Conservation (phyloP, 441 rosid genomes). For the Erodium trifolium region DNA sequence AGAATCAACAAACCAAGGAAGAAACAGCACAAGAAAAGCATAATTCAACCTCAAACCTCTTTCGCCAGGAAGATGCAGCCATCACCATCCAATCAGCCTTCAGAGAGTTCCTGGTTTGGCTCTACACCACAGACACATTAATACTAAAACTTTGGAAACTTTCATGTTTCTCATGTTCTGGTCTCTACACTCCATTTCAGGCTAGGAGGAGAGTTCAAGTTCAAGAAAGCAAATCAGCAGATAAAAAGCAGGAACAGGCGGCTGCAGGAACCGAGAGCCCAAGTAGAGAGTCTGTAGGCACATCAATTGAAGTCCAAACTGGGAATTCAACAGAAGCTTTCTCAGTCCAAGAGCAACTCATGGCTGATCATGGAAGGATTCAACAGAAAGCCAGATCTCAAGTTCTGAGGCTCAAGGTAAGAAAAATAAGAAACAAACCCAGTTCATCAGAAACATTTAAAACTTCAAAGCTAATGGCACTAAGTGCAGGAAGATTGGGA, state of each 20-base stretch:
- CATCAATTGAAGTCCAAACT: constrained; percentile 68
- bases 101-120: constrained; percentile 48
- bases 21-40: constrained; percentile 22
- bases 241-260: constrained; percentile 20
- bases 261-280: constrained; percentile 32
- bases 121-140: background rate
- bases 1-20: constrained; percentile 27
- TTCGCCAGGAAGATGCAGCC: constrained; percentile 66
- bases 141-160: too few relatives aligned
- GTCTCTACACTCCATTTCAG: constrained; percentile 28
- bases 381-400: constrained; percentile 42
- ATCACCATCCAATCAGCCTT: constrained; percentile 63
- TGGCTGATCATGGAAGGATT: constrained; percentile 20
- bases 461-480: background rate
- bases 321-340: constrained; percentile 43
- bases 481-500: constrained; percentile 74
- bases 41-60: constrained; percentile 40
- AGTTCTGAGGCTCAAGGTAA: constrained; percentile 50
- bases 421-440: background rate
- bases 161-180: background rate
- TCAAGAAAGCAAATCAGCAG: constrained; percentile 22
- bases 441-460: background rate
- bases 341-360: constrained; percentile 32
- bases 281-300: constrained; percentile 41
- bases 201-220: constrained; percentile 22